Base-by-base conservation (phyloP, 2,329 filamentous ascomycete genomes). In the Pseudogymnoascus sp. region DNA sequence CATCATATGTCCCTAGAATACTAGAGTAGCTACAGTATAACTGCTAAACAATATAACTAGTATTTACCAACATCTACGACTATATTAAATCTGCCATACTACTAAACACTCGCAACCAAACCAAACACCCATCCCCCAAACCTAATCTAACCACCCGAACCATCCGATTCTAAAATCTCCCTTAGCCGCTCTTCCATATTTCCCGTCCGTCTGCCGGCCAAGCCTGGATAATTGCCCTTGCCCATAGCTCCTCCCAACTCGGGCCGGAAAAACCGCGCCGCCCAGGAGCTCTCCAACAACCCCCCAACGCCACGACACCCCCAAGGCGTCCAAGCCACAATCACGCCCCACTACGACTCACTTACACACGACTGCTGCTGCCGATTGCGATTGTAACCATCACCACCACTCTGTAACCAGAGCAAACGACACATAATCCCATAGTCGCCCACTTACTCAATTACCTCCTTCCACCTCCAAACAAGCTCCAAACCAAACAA, bases 261-360 rank as follows among this genome's bases (percentile, higher is more conserved):
- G 42, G 42, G 21, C 42, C 42, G 42, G 42, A 48, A 48, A 48
- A 48, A 48, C 42, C 42, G 42, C n/a, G n/a, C n/a, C n/a, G n/a
- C n/a, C 42, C 42, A 25, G 25, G 42, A 48, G 42, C 42, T 45
- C 18, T 40, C 15, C 37, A 15, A 21, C 37, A 3, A 0, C 39
- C 10, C 40, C 21, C 13, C 42, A n/a, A n/a, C n/a, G n/a, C n/a
- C n/a, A n/a, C n/a, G n/a, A n/a, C n/a, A n/a, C n/a, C n/a, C n/a
- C n/a, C n/a, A n/a, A n/a, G n/a, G n/a, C n/a, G n/a, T n/a, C n/a
- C n/a, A n/a, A n/a, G n/a, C n/a, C n/a, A n/a, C n/a, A n/a, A n/a
- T n/a, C 42, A 48, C 27, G 42, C 12, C 42, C 29, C 39, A 39
- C 39, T n/a, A 27, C 8, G 42, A 12, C 42, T 25, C 42, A 29